Evolutionary conservation across 306 rosid genomes (phyloP).

Genomic region (Prunus campanulata): DNA sequence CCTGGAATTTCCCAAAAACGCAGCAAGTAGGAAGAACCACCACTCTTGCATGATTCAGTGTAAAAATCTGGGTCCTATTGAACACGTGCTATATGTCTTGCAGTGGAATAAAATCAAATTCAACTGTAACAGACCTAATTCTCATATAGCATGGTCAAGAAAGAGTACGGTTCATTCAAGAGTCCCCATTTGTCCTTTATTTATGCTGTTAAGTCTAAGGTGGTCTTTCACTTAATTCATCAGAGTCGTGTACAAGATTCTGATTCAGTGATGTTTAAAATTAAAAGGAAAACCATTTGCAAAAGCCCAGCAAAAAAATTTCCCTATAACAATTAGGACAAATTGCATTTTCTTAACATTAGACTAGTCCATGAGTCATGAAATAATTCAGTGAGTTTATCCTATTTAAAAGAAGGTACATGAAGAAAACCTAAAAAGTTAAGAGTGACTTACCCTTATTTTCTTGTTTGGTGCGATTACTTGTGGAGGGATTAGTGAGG

Average conservation of each 20-base stretch:
- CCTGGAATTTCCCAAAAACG: not conserved
- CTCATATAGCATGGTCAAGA: not conserved
- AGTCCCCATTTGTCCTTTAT: not conserved
- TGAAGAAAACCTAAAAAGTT: conserved; percentile 2
- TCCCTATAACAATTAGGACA: not conserved
- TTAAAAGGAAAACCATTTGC: not conserved
- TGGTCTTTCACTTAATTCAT: too few species aligned
- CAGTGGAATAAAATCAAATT: not conserved
- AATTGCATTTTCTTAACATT: not conserved
- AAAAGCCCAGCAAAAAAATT: not conserved
- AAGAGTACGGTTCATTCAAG: not conserved
- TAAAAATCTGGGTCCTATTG: not conserved
- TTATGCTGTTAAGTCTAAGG: not conserved
- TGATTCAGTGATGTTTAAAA: not conserved
- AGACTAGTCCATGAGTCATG: not conserved
- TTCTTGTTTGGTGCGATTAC: conserved; percentile 89
- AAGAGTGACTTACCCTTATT: conserved; percentile 70
- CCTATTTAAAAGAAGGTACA: not conserved
- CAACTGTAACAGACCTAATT: not conserved
- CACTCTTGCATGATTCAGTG: not conserved
- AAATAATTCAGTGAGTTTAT: not conserved
- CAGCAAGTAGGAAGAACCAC: not conserved
- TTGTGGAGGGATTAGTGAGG: conserved; percentile 88
- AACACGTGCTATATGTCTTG: not conserved
- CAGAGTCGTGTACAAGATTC: not conserved